These are phyloP conservation scores for Posidonia australis DNA, from an alignment of 106 monocot genomes.

Conservation along the genomic window DNA sequence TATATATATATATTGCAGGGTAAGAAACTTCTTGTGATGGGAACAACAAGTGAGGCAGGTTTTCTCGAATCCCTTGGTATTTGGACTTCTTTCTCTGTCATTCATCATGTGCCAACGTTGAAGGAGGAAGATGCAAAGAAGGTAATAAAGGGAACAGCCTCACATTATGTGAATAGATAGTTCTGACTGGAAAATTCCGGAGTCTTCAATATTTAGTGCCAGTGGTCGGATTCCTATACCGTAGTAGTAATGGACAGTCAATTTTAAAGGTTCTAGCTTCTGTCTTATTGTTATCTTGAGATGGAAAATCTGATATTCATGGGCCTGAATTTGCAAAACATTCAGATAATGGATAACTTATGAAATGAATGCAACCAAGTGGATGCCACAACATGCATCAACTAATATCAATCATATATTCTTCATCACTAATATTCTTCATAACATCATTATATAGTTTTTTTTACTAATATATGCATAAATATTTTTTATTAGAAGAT, in stretches of 20 bases:
- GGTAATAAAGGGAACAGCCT: constrained; percentile 28
- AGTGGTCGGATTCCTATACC: neutral
- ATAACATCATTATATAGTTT: neutral
- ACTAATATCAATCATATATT: neutral
- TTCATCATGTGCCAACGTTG: constrained; percentile 73
- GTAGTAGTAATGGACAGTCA: no score
- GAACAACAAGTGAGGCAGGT: constrained; percentile 85
- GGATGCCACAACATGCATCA: no score
- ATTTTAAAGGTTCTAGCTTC: no score
- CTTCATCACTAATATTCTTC: neutral
- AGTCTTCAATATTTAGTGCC: neutral
- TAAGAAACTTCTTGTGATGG: constrained; percentile 83
- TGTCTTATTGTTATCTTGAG: no score
- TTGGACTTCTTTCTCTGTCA: constrained; percentile 72
- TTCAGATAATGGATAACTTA: no score
- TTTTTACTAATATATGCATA: neutral
- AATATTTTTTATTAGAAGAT: neutral
- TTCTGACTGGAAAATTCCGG: neutral
- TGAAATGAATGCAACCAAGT: no score
- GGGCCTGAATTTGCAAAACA: no score
- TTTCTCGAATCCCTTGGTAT: constrained; percentile 92
- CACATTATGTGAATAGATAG: neutral
- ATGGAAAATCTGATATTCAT: no score
- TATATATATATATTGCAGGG: constrained; percentile 52
- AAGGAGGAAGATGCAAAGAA: constrained; percentile 61